A percentile compares a stretch with the other conserved stretches of the same genome.
These are phyloP conservation scores for Didymellaceae sp. DNA, from an alignment of 2,329 filamentous ascomycete genomes.

Conservation along the genomic window DNA sequence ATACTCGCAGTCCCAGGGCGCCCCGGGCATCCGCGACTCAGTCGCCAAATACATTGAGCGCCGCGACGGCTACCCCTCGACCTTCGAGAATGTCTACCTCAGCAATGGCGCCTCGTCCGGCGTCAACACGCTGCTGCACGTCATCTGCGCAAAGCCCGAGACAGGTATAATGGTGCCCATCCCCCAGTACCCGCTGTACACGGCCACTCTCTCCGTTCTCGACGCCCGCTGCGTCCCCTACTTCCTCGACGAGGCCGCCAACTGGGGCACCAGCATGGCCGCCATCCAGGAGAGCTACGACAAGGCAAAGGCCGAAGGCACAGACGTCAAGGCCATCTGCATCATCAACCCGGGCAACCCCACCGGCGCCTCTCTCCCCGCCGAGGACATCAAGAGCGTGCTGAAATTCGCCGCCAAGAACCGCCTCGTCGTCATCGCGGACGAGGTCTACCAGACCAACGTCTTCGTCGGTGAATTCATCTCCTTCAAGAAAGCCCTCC, in stretches of 20 bases:
- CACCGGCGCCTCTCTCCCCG: slow-evolving; percentile 83
- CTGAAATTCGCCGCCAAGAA: slow-evolving; percentile 85
- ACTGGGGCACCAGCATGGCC: slow-evolving; percentile 88
- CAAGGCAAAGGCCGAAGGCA: slow-evolving; percentile 76
- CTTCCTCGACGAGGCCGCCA: slow-evolving; percentile 83
- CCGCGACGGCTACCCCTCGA: slow-evolving; percentile 86
- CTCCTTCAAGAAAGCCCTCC: slow-evolving; percentile 90
- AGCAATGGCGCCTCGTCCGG: slow-evolving; percentile 91
- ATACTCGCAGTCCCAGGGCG: slow-evolving; percentile 94
- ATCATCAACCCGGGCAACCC: slow-evolving; percentile 99
- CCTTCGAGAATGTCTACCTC: slow-evolving; percentile 84
- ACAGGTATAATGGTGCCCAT: slow-evolving; percentile 92
- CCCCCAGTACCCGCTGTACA: slow-evolving; percentile 97
- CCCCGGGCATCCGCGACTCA: slow-evolving; percentile 83
- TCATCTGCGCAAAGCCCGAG: slow-evolving; percentile 79
- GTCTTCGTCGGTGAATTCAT: slow-evolving; percentile 93
- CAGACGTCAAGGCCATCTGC: slow-evolving; percentile 89
- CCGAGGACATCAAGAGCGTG: slow-evolving; percentile 81
- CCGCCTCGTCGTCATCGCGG: slow-evolving; percentile 87
- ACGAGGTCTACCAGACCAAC: slow-evolving; percentile 99
- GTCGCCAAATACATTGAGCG: slow-evolving; percentile 92
- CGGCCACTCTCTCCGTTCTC: slow-evolving; percentile 84
- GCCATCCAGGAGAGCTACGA: slow-evolving; percentile 76
- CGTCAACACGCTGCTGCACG: slow-evolving; percentile 89
- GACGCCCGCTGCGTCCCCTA: slow-evolving; percentile 91